Evolutionary conservation across 1,139 yeast genomes (phyloP).

Genomic region (Geotrichum australiense): DNA sequence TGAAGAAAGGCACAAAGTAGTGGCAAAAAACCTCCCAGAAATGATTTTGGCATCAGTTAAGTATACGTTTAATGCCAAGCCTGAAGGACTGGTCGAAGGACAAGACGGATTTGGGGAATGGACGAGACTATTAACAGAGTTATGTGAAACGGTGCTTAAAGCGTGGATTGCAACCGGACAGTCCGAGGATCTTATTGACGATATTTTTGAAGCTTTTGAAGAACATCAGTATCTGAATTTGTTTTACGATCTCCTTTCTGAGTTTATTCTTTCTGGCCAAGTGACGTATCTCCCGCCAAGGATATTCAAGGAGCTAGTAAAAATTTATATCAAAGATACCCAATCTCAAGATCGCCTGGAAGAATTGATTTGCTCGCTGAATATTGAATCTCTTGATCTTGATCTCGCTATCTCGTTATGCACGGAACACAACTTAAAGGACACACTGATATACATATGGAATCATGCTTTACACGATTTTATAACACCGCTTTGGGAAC

Average conservation of each 20-base stretch:
- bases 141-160: constrained; percentile 37
- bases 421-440: constrained; percentile 46
- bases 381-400: constrained; percentile 60
- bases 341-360: constrained; percentile 48
- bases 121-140: constrained; percentile 20
- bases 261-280: constrained; percentile 43
- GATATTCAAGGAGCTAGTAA: constrained; percentile 54
- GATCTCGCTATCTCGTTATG: constrained; percentile 64
- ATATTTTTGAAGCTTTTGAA: constrained; percentile 44
- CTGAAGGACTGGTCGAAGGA: neutral
- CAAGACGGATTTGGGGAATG: constrained; percentile 12
- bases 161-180: constrained; percentile 38
- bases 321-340: constrained; percentile 38
- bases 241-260: constrained; percentile 49
- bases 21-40: constrained; percentile 51
- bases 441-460: constrained; percentile 62
- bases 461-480: constrained; percentile 60
- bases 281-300: constrained; percentile 52
- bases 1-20: constrained; percentile 41
- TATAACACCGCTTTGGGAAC: constrained; percentile 56
- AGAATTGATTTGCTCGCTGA: constrained; percentile 58
- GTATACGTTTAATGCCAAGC: constrained; percentile 32
- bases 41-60: constrained; percentile 49
- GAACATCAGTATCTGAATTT: constrained; percentile 29
- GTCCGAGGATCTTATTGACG: constrained; percentile 43